A percentile compares a stretch with the other conserved stretches of the same genome.
These are phyloP conservation scores for Pseudodiploospora longispora DNA, from an alignment of 2,329 filamentous ascomycete genomes.

Conservation along the genomic window DNA sequence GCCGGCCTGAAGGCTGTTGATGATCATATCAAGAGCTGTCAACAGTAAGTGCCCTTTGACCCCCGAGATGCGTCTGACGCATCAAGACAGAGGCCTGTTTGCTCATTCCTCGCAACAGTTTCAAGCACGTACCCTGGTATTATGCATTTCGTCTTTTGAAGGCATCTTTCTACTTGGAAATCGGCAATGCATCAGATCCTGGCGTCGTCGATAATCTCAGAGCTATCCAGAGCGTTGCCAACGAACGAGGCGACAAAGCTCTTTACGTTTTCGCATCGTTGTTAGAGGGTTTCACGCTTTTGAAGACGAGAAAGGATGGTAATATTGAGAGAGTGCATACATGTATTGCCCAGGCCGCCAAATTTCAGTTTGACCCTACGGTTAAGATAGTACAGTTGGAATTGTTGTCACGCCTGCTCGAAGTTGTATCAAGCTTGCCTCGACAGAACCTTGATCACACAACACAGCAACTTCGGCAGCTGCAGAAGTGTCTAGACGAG, in stretches of 20 bases:
- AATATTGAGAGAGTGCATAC: constrained; percentile 62
- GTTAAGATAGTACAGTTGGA: constrained; percentile 58
- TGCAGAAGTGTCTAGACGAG: constrained; percentile 56
- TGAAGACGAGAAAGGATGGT: constrained; percentile 57
- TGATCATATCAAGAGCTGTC: constrained; percentile 58
- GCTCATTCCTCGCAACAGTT: constrained; percentile 28
- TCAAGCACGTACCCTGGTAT: constrained; percentile 62
- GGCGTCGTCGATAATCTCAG: constrained; percentile 62
- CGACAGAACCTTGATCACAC: constrained; percentile 51
- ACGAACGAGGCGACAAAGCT: constrained; percentile 51
- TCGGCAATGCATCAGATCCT: constrained; percentile 51
- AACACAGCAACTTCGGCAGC: constrained; percentile 49
- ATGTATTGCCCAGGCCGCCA: constrained; percentile 66
- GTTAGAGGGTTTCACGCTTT: constrained; percentile 61
- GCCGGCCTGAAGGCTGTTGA: constrained; percentile 67
- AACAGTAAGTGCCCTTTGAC: constrained; percentile 40
- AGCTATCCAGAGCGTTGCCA: constrained; percentile 51
- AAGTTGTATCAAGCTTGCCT: constrained; percentile 61
- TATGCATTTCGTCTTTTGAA: constrained; percentile 72
- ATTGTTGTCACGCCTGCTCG: constrained; percentile 57
- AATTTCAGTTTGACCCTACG: constrained; percentile 59
- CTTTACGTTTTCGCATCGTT: constrained; percentile 58
- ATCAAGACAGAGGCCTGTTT: neutral
- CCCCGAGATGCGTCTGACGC: neutral
- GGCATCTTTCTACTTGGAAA: constrained; percentile 58